Evolutionary conservation across 225 moss, liverwort and hornwort genomes (phyloP), one percentile per base, ranked within the genome.

Genomic region (Pseudoscleropodium purum): DNA sequence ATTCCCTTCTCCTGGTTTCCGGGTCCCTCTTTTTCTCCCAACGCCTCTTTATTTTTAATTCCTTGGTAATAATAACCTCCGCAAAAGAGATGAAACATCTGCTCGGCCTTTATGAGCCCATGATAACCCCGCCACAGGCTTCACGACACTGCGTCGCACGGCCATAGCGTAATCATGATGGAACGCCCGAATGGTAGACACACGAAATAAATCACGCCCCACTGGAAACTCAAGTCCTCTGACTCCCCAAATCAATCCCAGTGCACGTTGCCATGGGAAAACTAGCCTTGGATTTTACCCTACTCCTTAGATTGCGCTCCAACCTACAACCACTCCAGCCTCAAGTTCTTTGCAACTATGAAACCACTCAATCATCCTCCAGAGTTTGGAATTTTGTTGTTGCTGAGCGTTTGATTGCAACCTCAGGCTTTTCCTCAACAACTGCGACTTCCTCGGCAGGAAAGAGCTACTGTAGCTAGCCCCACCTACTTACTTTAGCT

Each of bases 401-500:
- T 70, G 69, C 49, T 27, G 70, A 84, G 70, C 43, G 64, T 11
- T 81, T 88, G 88, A 88, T 88, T 82, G 85, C 60, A 37, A 67
- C 25, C 66, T 66, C 36, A 24, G 18, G 25, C 81, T 45, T 39
- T 59, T 70, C 78, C 60, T n/a, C 87, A 51, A 52, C 80, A 59
- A 84, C 67, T 39, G 73, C 52, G 89, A 89, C 89, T 80, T 82
- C 80, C n/a, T 70, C 86, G 47, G 73, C 87, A 49, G 36, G 54
- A n/a, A 15, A 64, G 52, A 62, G 61, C 81, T 25, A 61, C 57
- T 57, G 57, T 57, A 59, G 37, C 36, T 19, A 76, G 74, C 65
- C 81, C 87, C 92, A 91, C 89, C 87, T 87, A 82, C 91, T 90
- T 78, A 66, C 91, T 90, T 90, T 93, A 91, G 93, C 86, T 90